Conservation (phyloP, 163 green algal species). For the Chlorella variabilis region DNA sequence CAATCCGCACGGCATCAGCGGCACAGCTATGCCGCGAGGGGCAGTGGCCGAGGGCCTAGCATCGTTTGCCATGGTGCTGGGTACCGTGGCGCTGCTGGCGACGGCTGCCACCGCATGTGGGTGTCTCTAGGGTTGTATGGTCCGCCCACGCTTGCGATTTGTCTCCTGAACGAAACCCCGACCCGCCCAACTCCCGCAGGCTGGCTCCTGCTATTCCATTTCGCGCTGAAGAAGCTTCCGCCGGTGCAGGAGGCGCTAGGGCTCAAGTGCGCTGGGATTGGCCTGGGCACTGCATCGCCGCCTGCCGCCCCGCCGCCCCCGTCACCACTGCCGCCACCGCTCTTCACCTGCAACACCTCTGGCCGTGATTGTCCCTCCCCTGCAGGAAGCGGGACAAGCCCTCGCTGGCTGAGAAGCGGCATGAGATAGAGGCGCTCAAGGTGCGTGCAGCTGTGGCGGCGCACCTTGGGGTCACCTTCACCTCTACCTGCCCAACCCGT, state of each 20-base stretch:
- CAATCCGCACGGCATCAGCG: too few relatives aligned
- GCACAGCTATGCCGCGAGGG: neutral
- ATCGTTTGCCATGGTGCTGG: neutral
- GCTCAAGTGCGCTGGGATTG: constrained; percentile 4
- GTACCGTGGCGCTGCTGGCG: constrained; percentile 2
- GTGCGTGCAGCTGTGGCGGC: neutral
- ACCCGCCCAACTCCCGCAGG: neutral
- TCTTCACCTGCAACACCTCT: neutral
- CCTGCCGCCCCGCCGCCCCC: neutral
- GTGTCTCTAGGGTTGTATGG: neutral
- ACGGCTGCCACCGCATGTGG: neutral
- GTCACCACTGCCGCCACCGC: neutral
- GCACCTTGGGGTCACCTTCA: neutral
- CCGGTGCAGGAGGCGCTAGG: constrained; percentile 42
- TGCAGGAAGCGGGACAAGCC: constrained; percentile 39
- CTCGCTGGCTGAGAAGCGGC: constrained; percentile 18
- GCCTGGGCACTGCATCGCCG: too few relatives aligned
- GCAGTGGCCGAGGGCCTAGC: neutral
- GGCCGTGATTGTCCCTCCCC: too few relatives aligned
- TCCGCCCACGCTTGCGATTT: neutral
- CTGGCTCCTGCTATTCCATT: constrained; percentile 40
- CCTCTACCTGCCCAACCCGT: neutral
- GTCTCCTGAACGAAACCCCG: too few relatives aligned
- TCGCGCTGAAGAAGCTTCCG: constrained; percentile 42
- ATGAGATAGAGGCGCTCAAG: constrained; percentile 45